A percentile compares a stretch with the other conserved stretches of the same genome.
phyloP scores from a whole-genome alignment of 768 basidiomycete genomes.

The Nidularia sp. region DNA sequence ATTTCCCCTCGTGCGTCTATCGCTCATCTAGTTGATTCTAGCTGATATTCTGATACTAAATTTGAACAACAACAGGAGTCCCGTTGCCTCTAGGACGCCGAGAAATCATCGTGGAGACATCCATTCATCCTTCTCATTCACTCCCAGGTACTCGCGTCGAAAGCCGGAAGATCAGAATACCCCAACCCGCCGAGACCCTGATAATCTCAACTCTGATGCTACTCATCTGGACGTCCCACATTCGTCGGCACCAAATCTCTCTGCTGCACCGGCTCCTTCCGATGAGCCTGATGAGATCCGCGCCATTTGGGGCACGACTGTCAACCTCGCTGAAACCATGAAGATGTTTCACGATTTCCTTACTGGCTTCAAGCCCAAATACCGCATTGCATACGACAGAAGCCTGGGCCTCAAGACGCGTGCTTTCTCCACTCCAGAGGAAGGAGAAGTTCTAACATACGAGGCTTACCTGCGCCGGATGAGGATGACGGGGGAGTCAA shows the following conservation, averaged over 20 bases:
- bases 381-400: constrained; percentile 70
- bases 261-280: constrained; percentile 55
- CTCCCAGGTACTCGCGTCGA: constrained; percentile 40
- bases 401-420: constrained; percentile 51
- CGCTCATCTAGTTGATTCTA: neutral
- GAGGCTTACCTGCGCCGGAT: constrained; percentile 79
- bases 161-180: constrained; percentile 25
- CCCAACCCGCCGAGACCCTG: constrained; percentile 19
- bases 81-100: constrained; percentile 50
- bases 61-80: constrained; percentile 35
- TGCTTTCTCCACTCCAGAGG: constrained; percentile 53
- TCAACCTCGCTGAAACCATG: constrained; percentile 90
- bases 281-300: constrained; percentile 82
- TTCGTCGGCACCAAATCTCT: constrained; percentile 52
- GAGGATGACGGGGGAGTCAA: constrained; percentile 89
- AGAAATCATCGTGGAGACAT: constrained; percentile 85
- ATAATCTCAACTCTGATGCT: constrained; percentile 55
- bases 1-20: constrained; percentile 60
- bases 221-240: constrained; percentile 51
- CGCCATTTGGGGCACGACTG: constrained; percentile 97
- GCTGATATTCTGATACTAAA: neutral
- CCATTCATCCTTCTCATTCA: constrained; percentile 71
- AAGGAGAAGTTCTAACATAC: constrained; percentile 69
- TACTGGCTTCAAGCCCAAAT: constrained; percentile 90
- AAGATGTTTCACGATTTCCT: constrained; percentile 86